Conservation (phyloP, 169 alveolate genomes). For the Eimeria acervulina region DNA sequence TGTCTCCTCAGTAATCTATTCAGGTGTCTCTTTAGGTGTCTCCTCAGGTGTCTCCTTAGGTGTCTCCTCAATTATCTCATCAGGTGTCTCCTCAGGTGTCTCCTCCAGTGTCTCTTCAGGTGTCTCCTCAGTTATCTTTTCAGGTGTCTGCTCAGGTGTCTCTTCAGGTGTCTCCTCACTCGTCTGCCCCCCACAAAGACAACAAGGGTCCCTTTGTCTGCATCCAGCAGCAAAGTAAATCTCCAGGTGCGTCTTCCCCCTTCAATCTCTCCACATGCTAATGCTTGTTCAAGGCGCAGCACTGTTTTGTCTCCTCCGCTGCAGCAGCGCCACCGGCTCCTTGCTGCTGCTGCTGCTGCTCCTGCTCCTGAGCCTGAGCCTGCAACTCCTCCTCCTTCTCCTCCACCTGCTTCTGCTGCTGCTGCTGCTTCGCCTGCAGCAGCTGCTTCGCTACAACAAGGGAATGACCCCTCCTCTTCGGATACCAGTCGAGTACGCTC, state of each 20-base stretch:
- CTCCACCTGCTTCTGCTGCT: neutral
- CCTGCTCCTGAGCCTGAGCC: neutral
- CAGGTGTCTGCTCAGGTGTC: too few relatives aligned
- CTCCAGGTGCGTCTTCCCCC: slow-evolving; percentile 20
- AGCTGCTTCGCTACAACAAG: neutral
- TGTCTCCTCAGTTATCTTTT: too few relatives aligned
- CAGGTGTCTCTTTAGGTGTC: too few relatives aligned
- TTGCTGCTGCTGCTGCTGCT: slow-evolving; percentile 40
- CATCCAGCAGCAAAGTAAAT: neutral
- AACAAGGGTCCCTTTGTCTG: slow-evolving; percentile 7
- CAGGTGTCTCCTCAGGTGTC: too few relatives aligned
- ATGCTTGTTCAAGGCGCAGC: slow-evolving; percentile 2
- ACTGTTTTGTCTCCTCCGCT: neutral
- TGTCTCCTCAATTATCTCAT: too few relatives aligned
- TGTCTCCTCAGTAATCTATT: too few relatives aligned
- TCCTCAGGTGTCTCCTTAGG: too few relatives aligned
- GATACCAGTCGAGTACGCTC: neutral
- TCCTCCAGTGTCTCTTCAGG: too few relatives aligned
- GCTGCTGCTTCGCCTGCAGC: slow-evolving; percentile 13
- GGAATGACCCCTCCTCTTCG: neutral
- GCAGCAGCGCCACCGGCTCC: slow-evolving; percentile 17
- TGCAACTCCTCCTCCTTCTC: too few relatives aligned
- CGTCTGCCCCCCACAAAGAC: slow-evolving; percentile 9
- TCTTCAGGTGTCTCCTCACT: neutral
- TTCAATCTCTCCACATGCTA: slow-evolving; percentile 4